Base-by-base conservation (phyloP, 306 rosid species). In the Comarum palustre region DNA sequence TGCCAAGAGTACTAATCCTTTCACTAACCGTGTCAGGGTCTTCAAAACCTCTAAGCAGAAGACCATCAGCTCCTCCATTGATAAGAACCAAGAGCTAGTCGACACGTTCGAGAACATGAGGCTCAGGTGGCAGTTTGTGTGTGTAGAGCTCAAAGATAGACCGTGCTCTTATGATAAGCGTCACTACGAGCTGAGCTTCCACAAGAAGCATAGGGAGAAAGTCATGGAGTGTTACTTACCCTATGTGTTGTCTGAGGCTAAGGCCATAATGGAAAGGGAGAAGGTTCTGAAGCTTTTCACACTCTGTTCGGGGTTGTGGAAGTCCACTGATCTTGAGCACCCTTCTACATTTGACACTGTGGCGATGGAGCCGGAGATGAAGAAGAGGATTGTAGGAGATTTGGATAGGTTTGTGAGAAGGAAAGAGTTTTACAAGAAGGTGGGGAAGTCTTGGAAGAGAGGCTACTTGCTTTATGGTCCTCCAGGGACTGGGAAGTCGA, bases 381-480 rank as follows among this genome's bases (percentile, higher is more conserved):
- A 79, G 73, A 60, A 58, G 54, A 25, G 11, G 4, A 57, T 83
- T 0, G 46, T 68, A 2, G 79, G 50, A 0, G 84, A 83, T 48
- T 71, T 83, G 79, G 82, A 83, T 4, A 34, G 76, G 77, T 83
- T 83, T 54, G 16, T 83, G 73, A 36, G 71, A 34, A 68, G 82
- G 45, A 76, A 29, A 16, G 82, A 80, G 13, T 77, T 83, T 31
- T 83, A 83, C 17, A 76, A 46, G 79, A 75, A 25, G 16, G 87
- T 83, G 6, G 86, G 86, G 16, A 83, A 76, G 72, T 79, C 86
- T 20, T 83, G 86, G 86, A 83, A 83, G 55, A 60, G 83, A 38
- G 84, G 86, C 17, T 83, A 83, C 32, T 73, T 82, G 73, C 57
- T 82, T 46, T 83, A 79, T 34, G 84, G 86, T 36, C 86, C 84